Conservation (phyloP, 2,329 filamentous ascomycete genomes). For the Xylariomycetidae sp. region DNA sequence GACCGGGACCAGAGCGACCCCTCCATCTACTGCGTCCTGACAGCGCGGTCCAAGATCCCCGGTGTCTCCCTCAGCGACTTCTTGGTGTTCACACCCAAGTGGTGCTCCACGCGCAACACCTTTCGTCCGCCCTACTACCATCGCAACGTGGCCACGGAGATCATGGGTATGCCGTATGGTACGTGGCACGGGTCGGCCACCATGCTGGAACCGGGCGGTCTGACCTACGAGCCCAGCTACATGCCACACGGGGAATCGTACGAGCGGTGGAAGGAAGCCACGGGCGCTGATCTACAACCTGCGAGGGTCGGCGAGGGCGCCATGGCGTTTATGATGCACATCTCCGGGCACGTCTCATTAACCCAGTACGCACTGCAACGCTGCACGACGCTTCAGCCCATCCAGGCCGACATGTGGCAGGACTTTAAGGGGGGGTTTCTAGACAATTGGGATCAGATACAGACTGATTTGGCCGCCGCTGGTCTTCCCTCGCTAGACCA, state of each 20-base stretch:
- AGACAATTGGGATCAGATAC: conserved; percentile 20
- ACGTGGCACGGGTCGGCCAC: conserved; percentile 10
- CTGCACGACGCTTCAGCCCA: conserved; percentile 15
- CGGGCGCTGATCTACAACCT: conserved; percentile 7
- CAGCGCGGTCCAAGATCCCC: conserved; percentile 48
- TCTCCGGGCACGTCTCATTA: conserved; percentile 15
- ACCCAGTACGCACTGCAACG: conserved; percentile 20
- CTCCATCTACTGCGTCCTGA: conserved; percentile 61
- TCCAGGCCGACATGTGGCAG: conserved; percentile 17
- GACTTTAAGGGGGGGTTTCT: conserved; percentile 21
- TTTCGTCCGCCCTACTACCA: conserved; percentile 65
- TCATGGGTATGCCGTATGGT: conserved; percentile 46
- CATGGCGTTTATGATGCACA: conserved; percentile 15
- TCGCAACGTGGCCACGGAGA: conserved; percentile 52
- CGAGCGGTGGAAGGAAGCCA: conserved; percentile 24
- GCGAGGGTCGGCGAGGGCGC: conserved; percentile 3
- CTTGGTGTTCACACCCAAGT: conserved; percentile 62
- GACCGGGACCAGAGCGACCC: conserved; percentile 63
- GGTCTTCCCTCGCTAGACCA: conserved; percentile 5
- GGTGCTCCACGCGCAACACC: conserved; percentile 58
- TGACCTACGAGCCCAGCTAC: conserved; percentile 29
- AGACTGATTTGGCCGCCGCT: conserved; percentile 13
- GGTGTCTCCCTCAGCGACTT: conserved; percentile 59
- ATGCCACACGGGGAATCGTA: conserved; percentile 33
- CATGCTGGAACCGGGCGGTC: conserved; percentile 24